phyloP scores from a whole-genome alignment of 495 filamentous ascomycete genomes.

The Neurospora africana region DNA sequence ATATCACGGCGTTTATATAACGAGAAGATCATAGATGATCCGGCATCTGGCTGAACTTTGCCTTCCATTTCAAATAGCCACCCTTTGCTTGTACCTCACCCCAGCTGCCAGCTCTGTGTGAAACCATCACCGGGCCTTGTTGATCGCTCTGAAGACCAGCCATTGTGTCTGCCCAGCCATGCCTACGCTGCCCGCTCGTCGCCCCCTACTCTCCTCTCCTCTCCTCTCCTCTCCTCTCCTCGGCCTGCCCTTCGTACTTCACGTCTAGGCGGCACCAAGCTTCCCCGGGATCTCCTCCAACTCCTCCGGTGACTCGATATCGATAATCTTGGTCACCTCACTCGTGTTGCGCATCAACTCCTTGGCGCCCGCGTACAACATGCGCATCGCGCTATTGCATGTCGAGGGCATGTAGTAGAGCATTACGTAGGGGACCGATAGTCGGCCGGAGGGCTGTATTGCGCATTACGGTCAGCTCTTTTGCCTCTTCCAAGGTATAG shows the following conservation, averaged over 20 bases:
- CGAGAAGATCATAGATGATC: conserved; percentile 2
- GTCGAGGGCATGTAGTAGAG: conserved; percentile 87
- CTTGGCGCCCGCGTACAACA: conserved; percentile 92
- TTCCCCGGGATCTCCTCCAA: conserved; percentile 62
- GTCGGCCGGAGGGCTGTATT: conserved; percentile 37
- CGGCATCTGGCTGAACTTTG: neutral
- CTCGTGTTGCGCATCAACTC: conserved; percentile 87
- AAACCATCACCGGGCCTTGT: neutral
- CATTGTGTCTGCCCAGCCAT: neutral
- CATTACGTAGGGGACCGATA: conserved; percentile 69
- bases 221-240: neutral
- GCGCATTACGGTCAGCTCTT: too few species aligned
- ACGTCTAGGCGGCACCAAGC: conserved; percentile 38
- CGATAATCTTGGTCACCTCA: conserved; percentile 71
- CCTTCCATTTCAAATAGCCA: neutral
- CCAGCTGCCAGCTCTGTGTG: neutral
- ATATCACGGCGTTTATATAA: neutral
- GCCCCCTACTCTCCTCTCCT: neutral
- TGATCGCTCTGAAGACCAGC: neutral
- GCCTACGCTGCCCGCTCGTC: neutral
- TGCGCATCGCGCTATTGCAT: conserved; percentile 70
- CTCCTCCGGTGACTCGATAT: conserved; percentile 67
- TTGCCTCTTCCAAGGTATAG: neutral
- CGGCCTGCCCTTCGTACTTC: neutral
- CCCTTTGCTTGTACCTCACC: neutral